A percentile compares a stretch with the other conserved stretches of the same genome.
phyloP scores from a whole-genome alignment of 257 asterid genomes.

The Anisodus acutangulus region DNA sequence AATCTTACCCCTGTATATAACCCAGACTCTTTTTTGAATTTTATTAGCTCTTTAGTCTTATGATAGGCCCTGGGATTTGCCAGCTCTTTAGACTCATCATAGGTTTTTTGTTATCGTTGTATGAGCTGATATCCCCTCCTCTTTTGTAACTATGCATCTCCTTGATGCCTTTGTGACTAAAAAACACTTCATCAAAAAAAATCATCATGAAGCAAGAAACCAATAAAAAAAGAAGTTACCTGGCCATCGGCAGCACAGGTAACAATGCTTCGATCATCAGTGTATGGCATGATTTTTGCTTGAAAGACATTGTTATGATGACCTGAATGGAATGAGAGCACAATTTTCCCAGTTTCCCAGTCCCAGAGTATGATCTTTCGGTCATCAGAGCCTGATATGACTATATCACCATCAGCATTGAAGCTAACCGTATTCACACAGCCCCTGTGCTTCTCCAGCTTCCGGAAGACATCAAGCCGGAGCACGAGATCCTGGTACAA shows the following conservation, averaged over 20 bases:
- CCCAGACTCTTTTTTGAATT: too few species aligned
- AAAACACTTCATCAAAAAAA: neutral
- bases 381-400: conserved; percentile 85
- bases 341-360: conserved; percentile 73
- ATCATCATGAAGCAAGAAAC: neutral
- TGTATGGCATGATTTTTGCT: conserved; percentile 82
- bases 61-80: too few species aligned
- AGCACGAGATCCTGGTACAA: conserved; percentile 76
- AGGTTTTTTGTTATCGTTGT: too few species aligned
- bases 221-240: conserved; percentile 42
- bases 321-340: conserved; percentile 70
- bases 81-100: too few species aligned
- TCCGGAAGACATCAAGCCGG: conserved; percentile 68
- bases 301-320: conserved; percentile 75
- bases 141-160: too few species aligned
- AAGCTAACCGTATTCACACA: conserved; percentile 89
- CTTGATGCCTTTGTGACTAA: too few species aligned
- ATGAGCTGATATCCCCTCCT: too few species aligned
- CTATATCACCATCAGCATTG: conserved; percentile 69
- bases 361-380: conserved; percentile 79
- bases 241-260: conserved; percentile 95
- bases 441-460: conserved; percentile 78
- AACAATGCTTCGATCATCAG: conserved; percentile 70
- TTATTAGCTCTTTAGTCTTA: too few species aligned
- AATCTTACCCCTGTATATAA: too few species aligned